Evolutionary conservation across 371 early-diverging fungal species (phyloP), one percentile per base, ranked within the genome.

Genomic region (Mucor plumbeus): DNA sequence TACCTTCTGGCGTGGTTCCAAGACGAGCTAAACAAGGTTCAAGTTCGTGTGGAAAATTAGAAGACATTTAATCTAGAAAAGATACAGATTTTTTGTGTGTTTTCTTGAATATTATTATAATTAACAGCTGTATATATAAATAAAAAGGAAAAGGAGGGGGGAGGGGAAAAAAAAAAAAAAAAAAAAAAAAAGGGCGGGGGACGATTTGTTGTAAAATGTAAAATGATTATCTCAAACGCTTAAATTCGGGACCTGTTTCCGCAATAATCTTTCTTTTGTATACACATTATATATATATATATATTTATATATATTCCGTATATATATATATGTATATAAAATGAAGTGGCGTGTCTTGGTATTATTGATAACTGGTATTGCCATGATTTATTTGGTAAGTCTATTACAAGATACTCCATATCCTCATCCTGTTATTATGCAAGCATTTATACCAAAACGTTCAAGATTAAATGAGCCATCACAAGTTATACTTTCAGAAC

Each of bases 301-400:
- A 26, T 26, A 26, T 26, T 1, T 26, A 26, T 26, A 26, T 26
- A 26, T 26, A 26, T 3, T n/a, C n/a, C n/a, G n/a, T n/a, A n/a
- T n/a, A n/a, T 26, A 26, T 26, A 26, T 26, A 26, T 26, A 26
- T 26, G 3, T 26, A 26, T 26, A 26, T 3, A 50, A 50, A 50
- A 83, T 83, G 83, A 74, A 83, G 77, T 83, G 83, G 83, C 83
- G 83, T 61, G 73, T 73, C 40, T 59, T 77, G 43, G 59, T 77
- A 53, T 38, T 83, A 41, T 53, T 80, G 35, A 14, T 75, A 48
- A 50, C 74, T 9, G 83, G 83, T 11, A 1, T 79, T n/a, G 67
- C 74, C 61, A 71, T 78, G 64, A 77, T 83, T 4, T 79, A 80
- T 47, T 61, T 80, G 40, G 73, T 74, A 17, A 80, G 83, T 63